Percentiles rank a stretch among this genome's conserved stretches.
Conservation (phyloP, 2,329 filamentous ascomycete species). For the Sphaerulina populicola region DNA sequence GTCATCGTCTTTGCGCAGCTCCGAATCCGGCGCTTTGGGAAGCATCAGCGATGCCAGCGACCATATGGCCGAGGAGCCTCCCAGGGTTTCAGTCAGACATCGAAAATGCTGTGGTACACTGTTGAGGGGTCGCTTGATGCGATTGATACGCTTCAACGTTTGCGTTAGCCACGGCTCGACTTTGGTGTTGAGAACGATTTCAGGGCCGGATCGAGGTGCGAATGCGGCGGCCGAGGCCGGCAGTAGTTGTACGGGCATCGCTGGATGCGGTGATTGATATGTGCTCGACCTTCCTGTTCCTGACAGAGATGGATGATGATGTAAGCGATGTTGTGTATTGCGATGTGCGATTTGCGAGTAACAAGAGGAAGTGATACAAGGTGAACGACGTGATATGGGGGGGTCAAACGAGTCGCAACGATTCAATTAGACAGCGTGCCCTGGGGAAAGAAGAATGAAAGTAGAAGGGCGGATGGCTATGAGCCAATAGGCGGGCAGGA, state of each 20-base stretch:
- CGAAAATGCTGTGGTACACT: slow-evolving; percentile 90
- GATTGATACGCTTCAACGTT: slow-evolving; percentile 92
- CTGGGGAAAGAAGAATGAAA: slow-evolving; percentile 19
- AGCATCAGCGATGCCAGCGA: slow-evolving; percentile 88
- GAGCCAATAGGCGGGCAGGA: slow-evolving; percentile 24
- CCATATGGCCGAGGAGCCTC: slow-evolving; percentile 86
- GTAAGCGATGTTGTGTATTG: slow-evolving; percentile 26
- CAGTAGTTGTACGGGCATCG: slow-evolving; percentile 86
- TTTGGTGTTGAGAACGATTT: slow-evolving; percentile 85
- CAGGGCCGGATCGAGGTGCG: slow-evolving; percentile 85
- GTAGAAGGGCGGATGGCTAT: slow-evolving; percentile 20
- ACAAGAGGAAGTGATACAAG: slow-evolving; percentile 19
- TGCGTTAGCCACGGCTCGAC: slow-evolving; percentile 95
- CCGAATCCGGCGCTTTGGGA: slow-evolving; percentile 75
- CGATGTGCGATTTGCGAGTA: slow-evolving; percentile 9
- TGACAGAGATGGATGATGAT: slow-evolving; percentile 21
- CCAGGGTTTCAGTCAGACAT: slow-evolving; percentile 91
- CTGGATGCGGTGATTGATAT: slow-evolving; percentile 25
- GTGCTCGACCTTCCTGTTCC: slow-evolving; percentile 16
- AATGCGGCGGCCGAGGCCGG: slow-evolving; percentile 95
- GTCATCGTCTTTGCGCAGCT: slow-evolving; percentile 73
- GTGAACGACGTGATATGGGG: slow-evolving; percentile 27
- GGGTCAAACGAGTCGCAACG: slow-evolving; percentile 21
- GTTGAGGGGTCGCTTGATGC: slow-evolving; percentile 93
- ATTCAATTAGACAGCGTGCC: slow-evolving; percentile 25